These are phyloP conservation scores for Amanita rubescens DNA, from an alignment of 768 basidiomycete genomes.

Conservation along the genomic window DNA sequence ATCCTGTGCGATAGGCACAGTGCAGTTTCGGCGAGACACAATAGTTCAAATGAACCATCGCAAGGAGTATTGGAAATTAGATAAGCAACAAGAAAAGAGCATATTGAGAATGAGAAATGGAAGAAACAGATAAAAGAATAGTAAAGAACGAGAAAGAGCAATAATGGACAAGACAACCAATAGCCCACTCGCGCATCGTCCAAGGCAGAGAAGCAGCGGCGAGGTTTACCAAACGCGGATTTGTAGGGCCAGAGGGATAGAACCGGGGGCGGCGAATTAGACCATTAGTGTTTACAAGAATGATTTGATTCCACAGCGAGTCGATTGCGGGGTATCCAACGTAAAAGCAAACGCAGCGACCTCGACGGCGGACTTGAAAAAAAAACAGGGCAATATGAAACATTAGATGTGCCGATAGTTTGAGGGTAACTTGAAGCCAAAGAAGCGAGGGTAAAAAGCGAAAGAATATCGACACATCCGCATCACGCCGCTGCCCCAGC, in stretches of 20 bases:
- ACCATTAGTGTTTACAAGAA: constrained; percentile 14
- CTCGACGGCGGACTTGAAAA: constrained; percentile 7
- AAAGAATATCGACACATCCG: constrained; percentile 5
- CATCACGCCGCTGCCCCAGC: constrained; percentile 9
- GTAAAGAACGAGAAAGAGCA: constrained; percentile 28
- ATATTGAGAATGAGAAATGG: not conserved
- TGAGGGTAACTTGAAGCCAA: constrained; percentile 6
- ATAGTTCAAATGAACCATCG: not conserved
- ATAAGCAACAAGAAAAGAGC: not conserved
- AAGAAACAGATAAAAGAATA: not conserved
- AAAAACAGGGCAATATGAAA: constrained; percentile 5
- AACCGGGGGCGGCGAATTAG: constrained; percentile 3
- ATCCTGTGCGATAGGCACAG: not conserved
- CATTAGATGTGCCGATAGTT: constrained; percentile 5
- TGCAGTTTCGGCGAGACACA: not conserved
- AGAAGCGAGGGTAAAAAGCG: constrained; percentile 6
- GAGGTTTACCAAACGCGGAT: constrained; percentile 18
- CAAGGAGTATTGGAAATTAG: not conserved
- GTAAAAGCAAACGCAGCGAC: constrained; percentile 11
- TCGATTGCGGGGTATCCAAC: constrained; percentile 26
- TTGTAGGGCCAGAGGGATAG: constrained; percentile 13
- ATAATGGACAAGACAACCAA: constrained; percentile 48
- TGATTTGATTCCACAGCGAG: constrained; percentile 7
- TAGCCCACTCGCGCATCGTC: constrained; percentile 37
- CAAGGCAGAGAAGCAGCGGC: constrained; percentile 14